phyloP scores from a whole-genome alignment of 805 yeast species.

The Myxozyma udenii region DNA sequence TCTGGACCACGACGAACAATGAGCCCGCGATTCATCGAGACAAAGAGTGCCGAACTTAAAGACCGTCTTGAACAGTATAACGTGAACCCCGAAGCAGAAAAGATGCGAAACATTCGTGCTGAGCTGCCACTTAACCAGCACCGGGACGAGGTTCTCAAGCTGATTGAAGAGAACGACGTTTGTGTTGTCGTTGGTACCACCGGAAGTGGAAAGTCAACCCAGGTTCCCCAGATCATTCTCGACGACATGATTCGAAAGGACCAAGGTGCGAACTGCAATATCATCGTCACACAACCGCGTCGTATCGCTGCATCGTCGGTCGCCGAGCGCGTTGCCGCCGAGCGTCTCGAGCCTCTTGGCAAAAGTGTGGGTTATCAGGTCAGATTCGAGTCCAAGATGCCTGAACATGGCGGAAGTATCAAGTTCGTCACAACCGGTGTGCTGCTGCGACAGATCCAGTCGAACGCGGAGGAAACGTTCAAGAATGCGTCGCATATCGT shows the following conservation, averaged over 20 bases:
- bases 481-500: slow-evolving; percentile 45
- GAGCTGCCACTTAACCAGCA: slow-evolving; percentile 20
- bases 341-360: slow-evolving; percentile 52
- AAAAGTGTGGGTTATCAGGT: slow-evolving; percentile 73
- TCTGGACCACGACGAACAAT: not conserved
- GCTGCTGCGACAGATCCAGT: slow-evolving; percentile 48
- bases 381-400: slow-evolving; percentile 68
- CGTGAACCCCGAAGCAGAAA: not conserved
- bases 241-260: slow-evolving; percentile 25
- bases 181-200: slow-evolving; percentile 31
- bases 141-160: slow-evolving; percentile 13
- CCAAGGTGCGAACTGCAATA: slow-evolving; percentile 26
- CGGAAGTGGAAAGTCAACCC: slow-evolving; percentile 34
- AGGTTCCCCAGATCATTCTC: slow-evolving; percentile 30
- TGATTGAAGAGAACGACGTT: slow-evolving; percentile 24
- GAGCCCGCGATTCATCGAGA: not conserved
- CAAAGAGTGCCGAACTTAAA: not conserved
- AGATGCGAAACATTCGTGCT: slow-evolving; percentile 15
- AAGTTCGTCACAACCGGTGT: slow-evolving; percentile 87
- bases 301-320: slow-evolving; percentile 46
- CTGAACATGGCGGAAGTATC: slow-evolving; percentile 50
- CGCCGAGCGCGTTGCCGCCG: slow-evolving; percentile 72
- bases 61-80: slow-evolving; percentile 3
- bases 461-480: slow-evolving; percentile 10
- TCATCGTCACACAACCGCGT: slow-evolving; percentile 33